Conservation (phyloP, 169 alveolate species). For the Cryptosporidium baileyi region DNA sequence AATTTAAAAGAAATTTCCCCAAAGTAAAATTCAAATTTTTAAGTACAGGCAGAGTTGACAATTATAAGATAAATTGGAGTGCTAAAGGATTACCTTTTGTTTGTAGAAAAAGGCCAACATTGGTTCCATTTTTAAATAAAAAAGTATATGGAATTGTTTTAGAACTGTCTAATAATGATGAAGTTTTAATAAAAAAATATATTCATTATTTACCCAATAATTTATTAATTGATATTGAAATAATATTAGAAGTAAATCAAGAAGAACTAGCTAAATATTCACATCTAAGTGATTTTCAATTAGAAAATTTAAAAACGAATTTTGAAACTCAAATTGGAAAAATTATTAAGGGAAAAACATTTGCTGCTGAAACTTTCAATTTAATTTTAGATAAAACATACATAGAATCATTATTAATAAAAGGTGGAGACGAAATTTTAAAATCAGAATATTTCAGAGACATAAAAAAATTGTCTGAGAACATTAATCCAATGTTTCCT, state of each 20-base stretch:
- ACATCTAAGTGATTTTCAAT: background rate
- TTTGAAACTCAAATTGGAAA: background rate
- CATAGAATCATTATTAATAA: background rate
- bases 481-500: constrained; percentile 21
- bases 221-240: background rate
- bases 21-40: background rate
- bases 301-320: background rate
- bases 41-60: constrained; percentile 9
- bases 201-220: background rate
- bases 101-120: constrained; percentile 55
- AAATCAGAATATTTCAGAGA: background rate
- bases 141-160: constrained; percentile 16
- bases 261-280: background rate
- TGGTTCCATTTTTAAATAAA: background rate
- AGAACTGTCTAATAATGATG: background rate
- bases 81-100: constrained; percentile 54
- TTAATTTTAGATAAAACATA: constrained; percentile 7
- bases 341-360: background rate
- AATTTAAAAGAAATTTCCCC: constrained; percentile 28
- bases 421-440: background rate
- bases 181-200: background rate
- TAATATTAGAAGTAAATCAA: background rate
- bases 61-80: constrained; percentile 17
- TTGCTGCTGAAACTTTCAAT: constrained; percentile 11
- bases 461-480: background rate